These are phyloP conservation scores for Nevesoporus exiguus DNA, from an alignment of 768 basidiomycete species.

Conservation along the genomic window DNA sequence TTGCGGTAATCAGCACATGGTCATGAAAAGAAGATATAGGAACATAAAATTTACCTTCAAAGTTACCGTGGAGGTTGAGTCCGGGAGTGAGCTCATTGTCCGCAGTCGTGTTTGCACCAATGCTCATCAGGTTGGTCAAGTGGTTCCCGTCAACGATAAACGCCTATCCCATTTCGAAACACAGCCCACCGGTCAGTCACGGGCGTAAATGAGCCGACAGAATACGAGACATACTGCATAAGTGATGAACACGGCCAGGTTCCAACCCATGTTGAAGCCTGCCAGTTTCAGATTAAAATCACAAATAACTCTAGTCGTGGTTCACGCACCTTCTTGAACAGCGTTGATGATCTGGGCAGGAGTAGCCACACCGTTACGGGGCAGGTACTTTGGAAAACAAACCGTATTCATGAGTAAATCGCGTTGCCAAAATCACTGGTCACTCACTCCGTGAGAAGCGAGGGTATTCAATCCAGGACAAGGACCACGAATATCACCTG, in stretches of 20 bases:
- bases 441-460: constrained; percentile 27
- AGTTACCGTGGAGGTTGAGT: constrained; percentile 22
- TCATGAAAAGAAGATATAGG: background rate
- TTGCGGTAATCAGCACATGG: background rate
- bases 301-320: background rate
- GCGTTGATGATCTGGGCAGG: constrained; percentile 25
- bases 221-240: constrained; percentile 15
- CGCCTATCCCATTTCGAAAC: constrained; percentile 7
- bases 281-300: background rate
- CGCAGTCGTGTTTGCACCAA: constrained; percentile 22
- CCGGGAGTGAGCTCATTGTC: constrained; percentile 13
- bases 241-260: constrained; percentile 19
- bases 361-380: constrained; percentile 18
- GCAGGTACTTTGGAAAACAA: constrained; percentile 13
- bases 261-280: constrained; percentile 28
- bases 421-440: background rate
- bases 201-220: background rate
- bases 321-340: constrained; percentile 19
- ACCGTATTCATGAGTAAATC: background rate
- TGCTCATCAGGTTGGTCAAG: constrained; percentile 26
- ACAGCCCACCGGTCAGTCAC: background rate
- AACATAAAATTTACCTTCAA: constrained; percentile 15
- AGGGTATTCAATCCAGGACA: constrained; percentile 26
- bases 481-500: constrained; percentile 26
- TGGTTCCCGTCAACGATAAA: constrained; percentile 28